Percentiles rank a stretch among this genome's conserved stretches.
These are phyloP conservation scores for Coelastrella sp. DNA, from an alignment of 139 green algal genomes.

Conservation along the genomic window DNA sequence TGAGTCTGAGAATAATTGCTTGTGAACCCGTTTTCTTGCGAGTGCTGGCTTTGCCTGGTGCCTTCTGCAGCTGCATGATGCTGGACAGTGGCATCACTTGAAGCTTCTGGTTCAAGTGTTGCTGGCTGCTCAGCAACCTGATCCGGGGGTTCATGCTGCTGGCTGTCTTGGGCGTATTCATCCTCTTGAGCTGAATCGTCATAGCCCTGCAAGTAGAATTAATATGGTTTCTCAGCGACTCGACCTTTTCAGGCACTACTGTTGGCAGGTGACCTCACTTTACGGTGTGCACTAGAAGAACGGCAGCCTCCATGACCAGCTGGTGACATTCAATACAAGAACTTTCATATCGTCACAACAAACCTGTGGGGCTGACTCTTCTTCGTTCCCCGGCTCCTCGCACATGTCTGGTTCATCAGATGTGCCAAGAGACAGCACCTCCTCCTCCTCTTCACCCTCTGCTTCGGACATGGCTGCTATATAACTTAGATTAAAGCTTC, in stretches of 20 bases:
- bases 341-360: not conserved
- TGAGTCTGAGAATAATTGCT: not conserved
- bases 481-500: too few relatives aligned
- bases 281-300: not conserved
- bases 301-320: not conserved
- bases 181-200: not conserved
- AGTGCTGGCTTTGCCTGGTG: not conserved
- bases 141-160: not conserved
- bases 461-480: not conserved
- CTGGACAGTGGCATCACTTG: not conserved
- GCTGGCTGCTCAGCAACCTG: not conserved
- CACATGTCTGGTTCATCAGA: not conserved
- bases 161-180: not conserved
- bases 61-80: not conserved
- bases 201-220: not conserved
- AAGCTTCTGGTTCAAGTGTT: not conserved
- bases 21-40: not conserved
- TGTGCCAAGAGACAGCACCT: slow-evolving; percentile 7
- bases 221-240: not conserved
- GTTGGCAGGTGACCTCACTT: not conserved
- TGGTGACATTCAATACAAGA: not conserved
- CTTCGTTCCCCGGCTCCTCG: not conserved
- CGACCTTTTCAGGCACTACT: not conserved
- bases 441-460: not conserved
- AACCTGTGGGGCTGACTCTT: not conserved